A percentile compares a stretch with the other conserved stretches of the same genome.
These are phyloP conservation scores for Avena insularis DNA, from an alignment of 176 grass and related monocot genomes.

Conservation along the genomic window DNA sequence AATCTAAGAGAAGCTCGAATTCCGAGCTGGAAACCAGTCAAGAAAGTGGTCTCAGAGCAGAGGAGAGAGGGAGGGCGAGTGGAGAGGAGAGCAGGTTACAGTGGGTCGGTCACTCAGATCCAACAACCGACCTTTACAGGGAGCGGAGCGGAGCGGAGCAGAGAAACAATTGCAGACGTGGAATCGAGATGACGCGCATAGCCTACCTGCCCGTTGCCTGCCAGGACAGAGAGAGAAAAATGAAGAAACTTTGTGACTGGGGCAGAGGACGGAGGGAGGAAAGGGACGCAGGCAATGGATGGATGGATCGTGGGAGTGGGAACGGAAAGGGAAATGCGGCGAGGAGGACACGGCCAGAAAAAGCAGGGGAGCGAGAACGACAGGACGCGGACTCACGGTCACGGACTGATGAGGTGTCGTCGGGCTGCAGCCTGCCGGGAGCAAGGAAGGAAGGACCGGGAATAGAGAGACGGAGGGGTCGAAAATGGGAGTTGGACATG, in stretches of 20 bases:
- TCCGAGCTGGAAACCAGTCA: background rate
- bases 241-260: background rate
- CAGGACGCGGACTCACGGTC: background rate
- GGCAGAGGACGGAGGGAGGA: background rate
- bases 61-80: background rate
- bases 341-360: background rate
- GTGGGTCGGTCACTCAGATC: background rate
- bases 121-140: constrained; percentile 36
- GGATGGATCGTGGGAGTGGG: background rate
- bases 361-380: background rate
- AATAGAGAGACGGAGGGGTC: too few species aligned
- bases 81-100: background rate
- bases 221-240: background rate
- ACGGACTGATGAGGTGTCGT: background rate
- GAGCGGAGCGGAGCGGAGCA: background rate
- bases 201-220: too few species aligned
- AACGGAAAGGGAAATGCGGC: background rate
- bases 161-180: background rate
- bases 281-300: background rate
- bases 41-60: background rate
- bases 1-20: background rate
- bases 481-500: too few species aligned
- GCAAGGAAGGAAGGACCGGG: background rate
- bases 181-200: background rate
- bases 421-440: background rate